A percentile compares a stretch with the other conserved stretches of the same genome.
Conservation (phyloP, 1,284 basidiomycete genomes). For the Cystobasidium pallidum region DNA sequence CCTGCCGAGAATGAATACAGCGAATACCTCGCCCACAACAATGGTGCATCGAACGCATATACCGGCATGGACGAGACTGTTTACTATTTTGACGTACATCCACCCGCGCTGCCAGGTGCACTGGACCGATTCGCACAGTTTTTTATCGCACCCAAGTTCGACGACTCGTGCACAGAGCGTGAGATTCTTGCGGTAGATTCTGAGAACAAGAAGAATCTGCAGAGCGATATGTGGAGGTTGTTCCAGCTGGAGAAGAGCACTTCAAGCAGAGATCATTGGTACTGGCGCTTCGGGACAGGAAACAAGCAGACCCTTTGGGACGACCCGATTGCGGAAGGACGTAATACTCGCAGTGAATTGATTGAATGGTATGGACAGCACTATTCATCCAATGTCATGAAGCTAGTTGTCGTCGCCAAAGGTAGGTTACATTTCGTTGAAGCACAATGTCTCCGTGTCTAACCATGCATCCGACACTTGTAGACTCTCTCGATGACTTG, state of each 20-base stretch:
- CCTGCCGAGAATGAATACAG: constrained; percentile 92
- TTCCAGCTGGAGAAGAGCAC: constrained; percentile 95
- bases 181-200: constrained; percentile 98
- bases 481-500: constrained; percentile 82
- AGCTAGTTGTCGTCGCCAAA: constrained; percentile 84
- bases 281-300: constrained; percentile 93
- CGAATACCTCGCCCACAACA: constrained; percentile 87
- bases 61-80: constrained; percentile 93
- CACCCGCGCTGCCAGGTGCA: constrained; percentile 78
- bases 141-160: constrained; percentile 90
- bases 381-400: constrained; percentile 95
- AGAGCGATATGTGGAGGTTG: constrained; percentile 93
- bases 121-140: constrained; percentile 90
- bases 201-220: constrained; percentile 97
- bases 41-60: constrained; percentile 90
- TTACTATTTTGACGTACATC: constrained; percentile 90
- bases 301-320: constrained; percentile 81
- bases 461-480: constrained; percentile 26
- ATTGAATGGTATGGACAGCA: constrained; percentile 93
- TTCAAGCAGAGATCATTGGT: constrained; percentile 77
- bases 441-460: not conserved
- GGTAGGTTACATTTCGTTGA: constrained; percentile 63
- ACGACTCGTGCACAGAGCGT: constrained; percentile 84
- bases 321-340: constrained; percentile 63
- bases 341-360: constrained; percentile 85